A percentile compares a stretch with the other conserved stretches of the same genome.
Evolutionary conservation across 1,284 basidiomycete species (phyloP).

Genomic region (Apiotrichum akiyoshidainum): DNA sequence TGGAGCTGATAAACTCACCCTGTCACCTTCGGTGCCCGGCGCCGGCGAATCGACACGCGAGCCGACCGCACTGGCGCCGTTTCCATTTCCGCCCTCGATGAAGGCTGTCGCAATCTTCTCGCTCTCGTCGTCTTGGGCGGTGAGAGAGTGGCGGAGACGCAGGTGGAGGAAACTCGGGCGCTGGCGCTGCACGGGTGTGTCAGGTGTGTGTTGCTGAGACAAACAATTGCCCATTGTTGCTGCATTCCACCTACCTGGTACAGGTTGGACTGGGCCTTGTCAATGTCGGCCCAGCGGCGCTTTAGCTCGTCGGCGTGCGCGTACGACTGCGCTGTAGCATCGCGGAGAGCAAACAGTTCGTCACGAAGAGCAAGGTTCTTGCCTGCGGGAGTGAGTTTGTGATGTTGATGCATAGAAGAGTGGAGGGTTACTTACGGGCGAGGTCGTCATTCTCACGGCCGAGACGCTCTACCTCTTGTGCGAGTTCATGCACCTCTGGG

Average conservation of each 20-base stretch:
- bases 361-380: slow-evolving; percentile 73
- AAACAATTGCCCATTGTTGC: too few species aligned
- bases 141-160: slow-evolving; percentile 77
- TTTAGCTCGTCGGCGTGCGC: slow-evolving; percentile 76
- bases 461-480: slow-evolving; percentile 70
- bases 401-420: background rate
- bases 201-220: too few species aligned
- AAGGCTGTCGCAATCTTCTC: slow-evolving; percentile 77
- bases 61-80: slow-evolving; percentile 28
- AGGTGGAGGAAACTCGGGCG: slow-evolving; percentile 79
- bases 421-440: slow-evolving; percentile 61
- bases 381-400: slow-evolving; percentile 51
- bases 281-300: slow-evolving; percentile 73
- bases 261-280: slow-evolving; percentile 77
- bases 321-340: slow-evolving; percentile 78
- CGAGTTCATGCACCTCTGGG: slow-evolving; percentile 66
- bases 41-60: slow-evolving; percentile 50
- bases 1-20: slow-evolving; percentile 16
- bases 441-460: slow-evolving; percentile 77
- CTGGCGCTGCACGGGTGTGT: slow-evolving; percentile 61
- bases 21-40: slow-evolving; percentile 24
- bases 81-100: slow-evolving; percentile 57
- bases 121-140: slow-evolving; percentile 80
- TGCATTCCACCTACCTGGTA: slow-evolving; percentile 65
- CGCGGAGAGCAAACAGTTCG: slow-evolving; percentile 65